phyloP scores from a whole-genome alignment of 164 flowering plant species.

The Santalum album region DNA sequence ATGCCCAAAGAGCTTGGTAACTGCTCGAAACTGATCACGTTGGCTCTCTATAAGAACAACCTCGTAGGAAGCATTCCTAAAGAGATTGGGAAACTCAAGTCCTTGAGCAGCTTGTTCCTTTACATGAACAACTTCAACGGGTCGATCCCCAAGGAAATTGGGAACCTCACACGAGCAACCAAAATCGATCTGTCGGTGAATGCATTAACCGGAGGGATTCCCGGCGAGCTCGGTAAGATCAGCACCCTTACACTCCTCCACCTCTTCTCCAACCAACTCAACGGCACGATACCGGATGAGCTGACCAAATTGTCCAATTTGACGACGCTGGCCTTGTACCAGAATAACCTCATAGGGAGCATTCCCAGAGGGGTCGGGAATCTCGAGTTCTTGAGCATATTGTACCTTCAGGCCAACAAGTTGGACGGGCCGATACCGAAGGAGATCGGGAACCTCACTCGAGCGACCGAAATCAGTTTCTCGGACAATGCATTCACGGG shows the following conservation, averaged over 20 bases:
- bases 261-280: not conserved
- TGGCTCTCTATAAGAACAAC: not conserved
- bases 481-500: too few relatives aligned
- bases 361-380: too few relatives aligned
- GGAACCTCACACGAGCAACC: not conserved
- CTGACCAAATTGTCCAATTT: too few relatives aligned
- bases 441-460: too few relatives aligned
- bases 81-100: constrained; percentile 1
- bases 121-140: not conserved
- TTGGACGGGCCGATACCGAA: too few relatives aligned
- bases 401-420: too few relatives aligned
- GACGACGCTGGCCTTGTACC: too few relatives aligned
- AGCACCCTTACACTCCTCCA: not conserved
- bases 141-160: not conserved
- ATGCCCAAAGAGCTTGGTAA: constrained; percentile 5
- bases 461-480: too few relatives aligned
- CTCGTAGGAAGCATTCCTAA: not conserved
- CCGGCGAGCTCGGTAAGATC: not conserved
- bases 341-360: too few relatives aligned
- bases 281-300: not conserved
- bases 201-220: not conserved
- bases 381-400: too few relatives aligned
- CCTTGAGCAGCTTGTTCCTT: not conserved
- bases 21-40: not conserved
- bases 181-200: not conserved